A percentile compares a stretch with the other conserved stretches of the same genome.
phyloP scores from a whole-genome alignment of 2,329 filamentous ascomycete species.

The Pezicula neosporulosa region DNA sequence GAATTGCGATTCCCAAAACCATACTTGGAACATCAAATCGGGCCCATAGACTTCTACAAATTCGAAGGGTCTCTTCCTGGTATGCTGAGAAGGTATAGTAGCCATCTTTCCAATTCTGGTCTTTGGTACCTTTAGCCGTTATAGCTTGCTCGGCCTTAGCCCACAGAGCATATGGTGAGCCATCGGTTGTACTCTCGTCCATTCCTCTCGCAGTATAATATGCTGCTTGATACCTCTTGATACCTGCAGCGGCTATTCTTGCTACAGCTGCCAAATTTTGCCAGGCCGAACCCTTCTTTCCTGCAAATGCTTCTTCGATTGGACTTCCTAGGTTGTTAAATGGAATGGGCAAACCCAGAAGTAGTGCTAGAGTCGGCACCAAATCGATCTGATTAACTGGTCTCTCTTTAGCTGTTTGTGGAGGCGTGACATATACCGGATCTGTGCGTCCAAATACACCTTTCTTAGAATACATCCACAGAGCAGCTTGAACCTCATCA shows the following conservation, averaged over 20 bases:
- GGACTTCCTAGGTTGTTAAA: slow-evolving; percentile 94
- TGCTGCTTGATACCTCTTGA: slow-evolving; percentile 81
- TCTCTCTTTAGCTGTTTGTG: slow-evolving; percentile 71
- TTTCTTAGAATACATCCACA: slow-evolving; percentile 98
- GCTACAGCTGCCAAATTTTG: slow-evolving; percentile 74
- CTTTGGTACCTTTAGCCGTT: slow-evolving; percentile 33
- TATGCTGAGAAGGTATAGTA: slow-evolving; percentile 67
- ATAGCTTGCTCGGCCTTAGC: slow-evolving; percentile 37
- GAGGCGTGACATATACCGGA: slow-evolving; percentile 53
- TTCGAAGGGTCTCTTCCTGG: slow-evolving; percentile 71
- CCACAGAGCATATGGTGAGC: slow-evolving; percentile 56
- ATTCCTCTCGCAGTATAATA: slow-evolving; percentile 74
- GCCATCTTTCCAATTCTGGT: slow-evolving; percentile 35
- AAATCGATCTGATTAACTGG: slow-evolving; percentile 87
- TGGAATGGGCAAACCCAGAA: slow-evolving; percentile 88
- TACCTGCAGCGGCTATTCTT: slow-evolving; percentile 76
- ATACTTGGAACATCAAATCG: slow-evolving; percentile 87
- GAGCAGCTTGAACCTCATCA: slow-evolving; percentile 87
- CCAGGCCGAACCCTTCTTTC: slow-evolving; percentile 65
- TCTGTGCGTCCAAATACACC: slow-evolving; percentile 77
- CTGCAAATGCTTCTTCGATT: slow-evolving; percentile 90
- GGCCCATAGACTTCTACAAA: slow-evolving; percentile 87
- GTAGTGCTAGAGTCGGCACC: slow-evolving; percentile 83
- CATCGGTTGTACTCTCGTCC: slow-evolving; percentile 54
- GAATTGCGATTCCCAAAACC: slow-evolving; percentile 71